Conservation (phyloP, 352 stramenopile species). For the Phytophthora quininea region DNA sequence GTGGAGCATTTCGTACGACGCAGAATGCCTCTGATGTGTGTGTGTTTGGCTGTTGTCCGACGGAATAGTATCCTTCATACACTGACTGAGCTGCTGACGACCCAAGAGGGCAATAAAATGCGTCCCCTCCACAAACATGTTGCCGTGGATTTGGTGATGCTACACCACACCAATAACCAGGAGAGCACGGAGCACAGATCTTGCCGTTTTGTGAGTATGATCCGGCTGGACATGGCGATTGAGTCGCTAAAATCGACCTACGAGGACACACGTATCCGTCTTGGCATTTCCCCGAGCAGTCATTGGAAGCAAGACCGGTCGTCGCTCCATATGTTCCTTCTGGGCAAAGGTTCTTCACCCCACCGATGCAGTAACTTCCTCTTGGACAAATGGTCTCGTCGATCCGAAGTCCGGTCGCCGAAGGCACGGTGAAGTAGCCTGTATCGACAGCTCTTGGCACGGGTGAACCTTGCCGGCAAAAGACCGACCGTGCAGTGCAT, state of each 20-base stretch:
- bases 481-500: constrained; percentile 44
- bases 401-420: constrained; percentile 38
- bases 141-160: constrained; percentile 55
- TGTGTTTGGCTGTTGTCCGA: constrained; percentile 38
- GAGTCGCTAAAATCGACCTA: constrained; percentile 45
- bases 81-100: constrained; percentile 42
- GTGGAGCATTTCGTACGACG: constrained; percentile 39
- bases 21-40: constrained; percentile 55
- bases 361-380: constrained; percentile 67
- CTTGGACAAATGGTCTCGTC: constrained; percentile 59
- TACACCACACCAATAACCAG: constrained; percentile 61
- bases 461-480: constrained; percentile 52
- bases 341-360: constrained; percentile 57
- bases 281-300: constrained; percentile 63
- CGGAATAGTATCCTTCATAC: constrained; percentile 45
- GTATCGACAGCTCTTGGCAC: constrained; percentile 37
- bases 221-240: constrained; percentile 58
- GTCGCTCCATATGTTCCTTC: constrained; percentile 55
- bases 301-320: constrained; percentile 41
- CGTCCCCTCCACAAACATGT: constrained; percentile 53
- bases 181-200: constrained; percentile 51
- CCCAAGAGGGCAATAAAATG: constrained; percentile 58
- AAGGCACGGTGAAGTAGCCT: constrained; percentile 59
- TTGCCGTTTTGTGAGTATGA: constrained; percentile 67
- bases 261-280: constrained; percentile 57